Evolutionary conservation across 208 protist species (phyloP).

Genomic region (Wallacemonas sp.): DNA sequence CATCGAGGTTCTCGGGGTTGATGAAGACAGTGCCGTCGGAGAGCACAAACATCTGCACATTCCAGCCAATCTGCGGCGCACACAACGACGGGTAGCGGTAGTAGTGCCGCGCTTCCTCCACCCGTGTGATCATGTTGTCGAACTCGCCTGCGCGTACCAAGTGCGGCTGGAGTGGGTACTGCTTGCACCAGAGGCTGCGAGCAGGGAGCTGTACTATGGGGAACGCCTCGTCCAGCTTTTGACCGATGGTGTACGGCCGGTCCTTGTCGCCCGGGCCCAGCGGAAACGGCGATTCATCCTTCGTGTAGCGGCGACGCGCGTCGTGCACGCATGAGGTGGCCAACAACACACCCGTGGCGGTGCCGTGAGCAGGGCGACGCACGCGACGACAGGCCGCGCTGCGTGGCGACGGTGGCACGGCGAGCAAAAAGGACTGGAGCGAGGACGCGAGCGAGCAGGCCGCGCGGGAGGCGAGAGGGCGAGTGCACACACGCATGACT

Average conservation of each 20-base stretch:
- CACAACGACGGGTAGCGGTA: slow-evolving; percentile 90
- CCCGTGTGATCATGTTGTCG: slow-evolving; percentile 55
- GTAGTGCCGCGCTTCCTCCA: slow-evolving; percentile 66
- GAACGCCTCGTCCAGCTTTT: slow-evolving; percentile 36
- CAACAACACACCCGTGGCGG: no score
- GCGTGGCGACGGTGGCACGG: no score
- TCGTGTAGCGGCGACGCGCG: not conserved
- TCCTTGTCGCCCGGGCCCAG: slow-evolving; percentile 3
- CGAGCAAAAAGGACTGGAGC: no score
- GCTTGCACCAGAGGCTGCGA: slow-evolving; percentile 72
- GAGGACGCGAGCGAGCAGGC: no score
- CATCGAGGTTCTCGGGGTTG: slow-evolving; percentile 81
- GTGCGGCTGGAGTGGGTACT: slow-evolving; percentile 47
- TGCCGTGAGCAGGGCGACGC: no score
- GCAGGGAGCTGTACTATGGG: slow-evolving; percentile 86
- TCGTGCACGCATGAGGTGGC: not conserved
- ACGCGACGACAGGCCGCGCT: no score
- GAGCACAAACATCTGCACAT: slow-evolving; percentile 87
- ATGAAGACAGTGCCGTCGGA: slow-evolving; percentile 83
- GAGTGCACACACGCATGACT: no score
- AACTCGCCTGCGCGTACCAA: slow-evolving; percentile 46
- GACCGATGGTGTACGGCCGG: not conserved
- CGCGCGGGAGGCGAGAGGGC: no score
- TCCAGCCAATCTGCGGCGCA: slow-evolving; percentile 87
- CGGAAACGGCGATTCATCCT: slow-evolving; percentile 6